phyloP scores from a whole-genome alignment of 805 yeast species.

The Yarrowia hollandica region DNA sequence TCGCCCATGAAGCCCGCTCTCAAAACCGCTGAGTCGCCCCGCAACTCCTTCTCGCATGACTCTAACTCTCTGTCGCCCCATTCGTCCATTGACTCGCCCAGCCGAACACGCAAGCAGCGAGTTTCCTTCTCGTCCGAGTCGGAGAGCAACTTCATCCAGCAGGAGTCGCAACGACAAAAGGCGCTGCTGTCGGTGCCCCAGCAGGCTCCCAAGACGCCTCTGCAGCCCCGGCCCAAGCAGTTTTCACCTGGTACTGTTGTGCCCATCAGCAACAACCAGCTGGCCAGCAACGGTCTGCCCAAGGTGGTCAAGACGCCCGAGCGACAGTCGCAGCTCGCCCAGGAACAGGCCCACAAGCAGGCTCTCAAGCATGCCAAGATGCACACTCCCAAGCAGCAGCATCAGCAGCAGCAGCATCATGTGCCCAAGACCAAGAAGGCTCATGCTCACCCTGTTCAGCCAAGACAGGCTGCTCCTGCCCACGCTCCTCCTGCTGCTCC shows the following conservation, averaged over 20 bases:
- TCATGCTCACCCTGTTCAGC: background rate
- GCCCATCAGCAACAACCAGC: constrained; percentile 24
- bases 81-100: constrained; percentile 28
- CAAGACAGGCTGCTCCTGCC: background rate
- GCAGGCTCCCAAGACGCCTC: constrained; percentile 3
- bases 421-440: constrained; percentile 7
- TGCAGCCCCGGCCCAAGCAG: constrained; percentile 27
- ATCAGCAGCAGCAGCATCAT: background rate
- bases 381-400: constrained; percentile 2
- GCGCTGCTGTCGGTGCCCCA: constrained; percentile 4
- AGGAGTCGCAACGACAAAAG: constrained; percentile 26
- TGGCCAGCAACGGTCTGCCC: constrained; percentile 21
- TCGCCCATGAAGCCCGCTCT: constrained; percentile 43
- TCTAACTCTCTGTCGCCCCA: constrained; percentile 7
- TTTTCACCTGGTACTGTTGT: constrained; percentile 17
- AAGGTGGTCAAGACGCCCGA: constrained; percentile 22
- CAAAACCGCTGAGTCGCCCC: constrained; percentile 32
- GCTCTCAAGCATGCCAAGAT: constrained; percentile 26
- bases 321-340: constrained; percentile 20
- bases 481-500: background rate
- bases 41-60: constrained; percentile 30
- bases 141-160: constrained; percentile 13
- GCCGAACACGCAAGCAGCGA: constrained; percentile 16
- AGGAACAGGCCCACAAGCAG: constrained; percentile 25
- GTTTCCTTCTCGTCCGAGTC: constrained; percentile 14